Evolutionary conservation across 345 rosid species (phyloP), one percentile per base, ranked within the genome.

Genomic region (Microthlaspi erraticum): DNA sequence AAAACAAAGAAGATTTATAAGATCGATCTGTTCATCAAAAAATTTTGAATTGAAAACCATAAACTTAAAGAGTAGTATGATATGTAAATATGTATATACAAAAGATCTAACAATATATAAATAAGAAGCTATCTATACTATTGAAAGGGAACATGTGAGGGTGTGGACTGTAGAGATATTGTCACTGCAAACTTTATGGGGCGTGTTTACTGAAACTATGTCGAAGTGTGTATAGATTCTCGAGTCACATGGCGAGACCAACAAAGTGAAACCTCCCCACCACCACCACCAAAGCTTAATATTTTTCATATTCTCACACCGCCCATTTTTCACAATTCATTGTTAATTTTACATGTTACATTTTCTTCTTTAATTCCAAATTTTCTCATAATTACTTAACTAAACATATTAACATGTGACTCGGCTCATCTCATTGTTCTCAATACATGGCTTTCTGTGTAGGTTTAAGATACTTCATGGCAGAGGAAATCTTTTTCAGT

Each of bases 171-270:
- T 26, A 26, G 29, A 70, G 80, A 63, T 77, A 59, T 44, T 73
- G 80, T 77, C 82, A 71, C 80, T 75, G 80, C 73, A 76, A 72
- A 60, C 74, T 66, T 77, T 48, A 73, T 50, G 68, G 49, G 61
- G 46, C 13, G 64, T 73, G 71, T 62, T 60, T 43, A 57, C 78
- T 73, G 66, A 66, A 73, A 70, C 50, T 70, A 56, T 70, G 82
- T 73, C 77, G 60, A 49, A 63, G 16, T 64, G 51, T 72, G 78
- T 80, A 52, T 71, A 54, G 85, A 83, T 77, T 80, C 82, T 75
- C 68, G 52, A 81, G 81, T 81, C 91, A 84, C 91, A 81, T 87
- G 91, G 69, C 48, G 16, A 16, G 50, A 73, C 61, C 58, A 56
- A 64, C 65, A 56, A 31, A 71, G 62, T 61, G 37, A 60, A 41